Evolutionary conservation across 2,329 filamentous ascomycete species (phyloP).

Genomic region (Fusarium graminum): DNA sequence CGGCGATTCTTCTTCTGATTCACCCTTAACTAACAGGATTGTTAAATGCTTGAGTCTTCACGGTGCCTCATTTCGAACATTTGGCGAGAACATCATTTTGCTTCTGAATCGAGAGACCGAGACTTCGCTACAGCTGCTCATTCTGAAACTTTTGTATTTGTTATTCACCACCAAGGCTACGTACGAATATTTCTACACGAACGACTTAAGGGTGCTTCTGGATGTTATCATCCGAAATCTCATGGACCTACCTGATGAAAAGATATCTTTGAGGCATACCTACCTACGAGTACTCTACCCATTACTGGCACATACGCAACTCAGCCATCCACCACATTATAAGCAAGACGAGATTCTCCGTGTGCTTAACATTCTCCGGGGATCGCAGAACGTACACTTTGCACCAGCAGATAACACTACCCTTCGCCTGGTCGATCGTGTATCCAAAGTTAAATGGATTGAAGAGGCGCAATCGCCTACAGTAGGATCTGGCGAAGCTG

Average conservation of each 20-base stretch:
- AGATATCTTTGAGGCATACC: conserved; percentile 83
- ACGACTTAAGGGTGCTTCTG: conserved; percentile 91
- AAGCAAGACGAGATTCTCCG: conserved; percentile 87
- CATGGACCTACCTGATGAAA: conserved; percentile 92
- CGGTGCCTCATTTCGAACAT: conserved; percentile 87
- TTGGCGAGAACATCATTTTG: conserved; percentile 97
- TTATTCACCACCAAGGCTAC: conserved; percentile 93
- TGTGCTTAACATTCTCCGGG: conserved; percentile 77
- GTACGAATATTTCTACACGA: conserved; percentile 98
- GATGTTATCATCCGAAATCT: conserved; percentile 97
- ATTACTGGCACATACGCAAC: conserved; percentile 89
- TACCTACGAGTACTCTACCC: conserved; percentile 95
- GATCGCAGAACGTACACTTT: conserved; percentile 78
- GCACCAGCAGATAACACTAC: conserved; percentile 86
- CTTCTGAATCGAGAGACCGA: conserved; percentile 95
- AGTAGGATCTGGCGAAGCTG: conserved; percentile 55
- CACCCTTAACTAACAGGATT: conserved; percentile 86
- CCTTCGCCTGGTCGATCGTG: conserved; percentile 80
- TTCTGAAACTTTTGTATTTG: conserved; percentile 93
- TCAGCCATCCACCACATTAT: conserved; percentile 88
- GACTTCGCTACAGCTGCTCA: conserved; percentile 93
- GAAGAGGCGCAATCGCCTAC: conserved; percentile 51
- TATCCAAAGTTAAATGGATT: conserved; percentile 79
- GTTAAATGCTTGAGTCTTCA: conserved; percentile 89
- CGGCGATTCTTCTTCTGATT: conserved; percentile 55